Evolutionary conservation across 2,329 filamentous ascomycete species (phyloP), one percentile per base, ranked within the genome.

Genomic region (Erysiphe pulchra): DNA sequence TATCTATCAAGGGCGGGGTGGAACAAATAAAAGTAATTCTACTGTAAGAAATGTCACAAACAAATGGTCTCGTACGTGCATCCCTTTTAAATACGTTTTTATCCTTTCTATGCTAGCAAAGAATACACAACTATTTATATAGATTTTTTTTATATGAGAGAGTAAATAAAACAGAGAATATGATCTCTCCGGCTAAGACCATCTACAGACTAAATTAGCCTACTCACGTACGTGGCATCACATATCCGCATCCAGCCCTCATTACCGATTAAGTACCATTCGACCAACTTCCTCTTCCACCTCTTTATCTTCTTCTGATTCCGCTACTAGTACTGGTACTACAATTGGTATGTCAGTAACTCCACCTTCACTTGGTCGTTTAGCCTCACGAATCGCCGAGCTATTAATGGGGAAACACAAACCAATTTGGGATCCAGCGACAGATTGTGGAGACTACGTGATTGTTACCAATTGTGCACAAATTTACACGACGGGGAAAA

Each of bases 401-500:
- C 69, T 83, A 49, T 75, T 94, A 45, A 94, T 95, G 86, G 90
- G 90, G 65, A 98, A 98, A 70, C 80, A 98, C 71, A 98, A 98
- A 66, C 90, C 90, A 18, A 93, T 90, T 62, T 98, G 77, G 66
- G 83, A 95, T 64, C 90, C 90, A 1, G 93, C 85, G 18, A 94
- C 86, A 50, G 90, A 98, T 69, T 95, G 90, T 70, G 90, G 90
- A 55, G 90, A 98, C 73, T 98, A 98, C 63, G 86, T 98, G 12
- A 87, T 98, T 1, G 86, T 90, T 45, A 83, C 83, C 34, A 78
- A 85, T 61, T 95, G 90, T 67, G 73, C 80, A 37, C 77, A 87
- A 42, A 69, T 98, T 44, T 77, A 86, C 65, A 79, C 77, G 1
- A 95, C 90, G 8, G 90, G 90, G 53, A 81, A 82, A 61, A 98